Evolutionary conservation across 225 moss, liverwort and hornwort genomes (phyloP).

Genomic region (Thuidium tamariscinum): DNA sequence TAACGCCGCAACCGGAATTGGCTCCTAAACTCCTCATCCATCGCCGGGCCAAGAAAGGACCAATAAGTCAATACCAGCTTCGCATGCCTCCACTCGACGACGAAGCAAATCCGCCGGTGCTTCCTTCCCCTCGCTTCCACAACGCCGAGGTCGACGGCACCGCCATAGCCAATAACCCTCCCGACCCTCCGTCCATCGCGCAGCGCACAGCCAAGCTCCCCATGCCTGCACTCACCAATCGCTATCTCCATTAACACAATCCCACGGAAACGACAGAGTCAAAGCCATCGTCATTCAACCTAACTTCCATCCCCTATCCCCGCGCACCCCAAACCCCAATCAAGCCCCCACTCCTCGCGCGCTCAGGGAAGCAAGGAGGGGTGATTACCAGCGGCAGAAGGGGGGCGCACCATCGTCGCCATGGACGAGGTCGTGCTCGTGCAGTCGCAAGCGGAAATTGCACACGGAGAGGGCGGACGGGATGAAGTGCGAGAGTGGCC

Average conservation of each 20-base stretch:
- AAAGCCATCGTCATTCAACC: background rate
- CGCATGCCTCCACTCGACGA: slow-evolving; percentile 22
- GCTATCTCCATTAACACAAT: background rate
- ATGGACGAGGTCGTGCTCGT: background rate
- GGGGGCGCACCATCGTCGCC: slow-evolving; percentile 13
- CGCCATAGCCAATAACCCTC: slow-evolving; percentile 7
- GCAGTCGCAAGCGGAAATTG: background rate
- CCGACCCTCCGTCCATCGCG: slow-evolving; percentile 25
- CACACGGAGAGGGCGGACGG: background rate
- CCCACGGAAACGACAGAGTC: background rate
- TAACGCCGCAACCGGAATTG: background rate
- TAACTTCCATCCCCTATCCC: background rate
- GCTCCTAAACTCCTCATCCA: background rate
- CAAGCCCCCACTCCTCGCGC: background rate
- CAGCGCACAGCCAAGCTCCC: slow-evolving; percentile 15
- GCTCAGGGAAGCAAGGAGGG: too few species aligned
- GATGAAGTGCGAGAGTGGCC: background rate
- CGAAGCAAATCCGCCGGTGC: background rate
- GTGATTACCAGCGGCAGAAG: background rate
- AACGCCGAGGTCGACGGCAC: slow-evolving; percentile 19
- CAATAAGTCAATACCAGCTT: slow-evolving; percentile 13
- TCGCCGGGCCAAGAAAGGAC: background rate
- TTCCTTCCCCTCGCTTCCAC: slow-evolving; percentile 21
- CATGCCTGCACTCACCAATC: slow-evolving; percentile 4
- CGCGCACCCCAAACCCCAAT: slow-evolving; percentile 4